phyloP scores from a whole-genome alignment of 768 basidiomycete species.

The Pisolithus marmoratus region DNA sequence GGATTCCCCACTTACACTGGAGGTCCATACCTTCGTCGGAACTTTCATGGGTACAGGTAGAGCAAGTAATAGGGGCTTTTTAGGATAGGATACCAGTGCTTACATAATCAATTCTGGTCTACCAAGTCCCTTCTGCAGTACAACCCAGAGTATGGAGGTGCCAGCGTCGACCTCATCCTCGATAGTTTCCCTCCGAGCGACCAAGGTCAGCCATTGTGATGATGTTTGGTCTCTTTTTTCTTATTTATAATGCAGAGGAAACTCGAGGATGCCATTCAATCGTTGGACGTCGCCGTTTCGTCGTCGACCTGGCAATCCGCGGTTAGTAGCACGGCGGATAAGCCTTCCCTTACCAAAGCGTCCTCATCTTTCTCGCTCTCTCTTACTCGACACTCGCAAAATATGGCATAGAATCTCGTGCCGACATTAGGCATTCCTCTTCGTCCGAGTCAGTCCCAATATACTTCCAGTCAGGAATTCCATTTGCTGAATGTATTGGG shows the following conservation, averaged over 20 bases:
- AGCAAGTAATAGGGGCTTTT: too few species aligned
- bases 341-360: slow-evolving; percentile 45
- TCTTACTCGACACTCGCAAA: slow-evolving; percentile 78
- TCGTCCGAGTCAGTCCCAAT: slow-evolving; percentile 16
- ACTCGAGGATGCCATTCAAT: slow-evolving; percentile 74
- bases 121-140: too few species aligned
- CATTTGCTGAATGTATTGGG: background rate
- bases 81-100: too few species aligned
- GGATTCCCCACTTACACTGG: too few species aligned
- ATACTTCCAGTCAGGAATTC: background rate
- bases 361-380: slow-evolving; percentile 46
- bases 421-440: slow-evolving; percentile 26
- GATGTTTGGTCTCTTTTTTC: background rate
- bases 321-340: slow-evolving; percentile 14
- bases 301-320: slow-evolving; percentile 17
- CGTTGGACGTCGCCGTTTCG: slow-evolving; percentile 59
- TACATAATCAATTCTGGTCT: too few species aligned
- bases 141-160: too few species aligned
- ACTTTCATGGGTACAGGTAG: too few species aligned
- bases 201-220: background rate
- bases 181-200: background rate
- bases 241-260: slow-evolving; percentile 48
- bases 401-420: slow-evolving; percentile 61
- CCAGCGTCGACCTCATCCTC: background rate
- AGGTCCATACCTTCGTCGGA: too few species aligned